These are phyloP conservation scores for Lactifluus rugatus DNA, from an alignment of 768 basidiomycete species.

Conservation along the genomic window DNA sequence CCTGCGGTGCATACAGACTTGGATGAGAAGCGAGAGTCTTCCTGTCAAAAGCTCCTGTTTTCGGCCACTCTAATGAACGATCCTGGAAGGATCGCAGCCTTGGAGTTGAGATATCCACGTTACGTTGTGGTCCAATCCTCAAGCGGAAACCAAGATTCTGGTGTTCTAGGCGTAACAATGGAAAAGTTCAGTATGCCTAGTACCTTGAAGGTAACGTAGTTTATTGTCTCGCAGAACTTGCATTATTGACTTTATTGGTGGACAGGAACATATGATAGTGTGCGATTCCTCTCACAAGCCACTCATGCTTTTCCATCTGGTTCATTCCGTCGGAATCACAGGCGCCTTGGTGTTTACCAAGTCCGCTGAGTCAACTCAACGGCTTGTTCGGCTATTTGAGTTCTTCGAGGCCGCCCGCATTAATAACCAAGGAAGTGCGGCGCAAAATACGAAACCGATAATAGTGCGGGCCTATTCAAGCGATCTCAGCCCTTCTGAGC, in stretches of 20 bases:
- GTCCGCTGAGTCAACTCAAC: conserved; percentile 79
- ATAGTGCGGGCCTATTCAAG: conserved; percentile 75
- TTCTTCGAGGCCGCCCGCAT: conserved; percentile 57
- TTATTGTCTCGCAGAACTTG: neutral
- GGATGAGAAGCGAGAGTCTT: conserved; percentile 47
- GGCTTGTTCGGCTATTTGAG: conserved; percentile 73
- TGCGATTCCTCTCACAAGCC: conserved; percentile 77
- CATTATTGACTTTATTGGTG: neutral
- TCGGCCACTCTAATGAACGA: conserved; percentile 93
- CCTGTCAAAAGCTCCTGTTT: conserved; percentile 92
- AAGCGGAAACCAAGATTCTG: conserved; percentile 24
- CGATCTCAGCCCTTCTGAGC: conserved; percentile 63
- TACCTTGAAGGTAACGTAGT: conserved; percentile 51
- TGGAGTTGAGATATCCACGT: conserved; percentile 68
- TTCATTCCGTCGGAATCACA: conserved; percentile 48
- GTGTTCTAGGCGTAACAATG: conserved; percentile 47
- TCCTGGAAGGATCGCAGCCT: conserved; percentile 82
- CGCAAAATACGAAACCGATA: conserved; percentile 24
- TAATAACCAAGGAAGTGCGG: conserved; percentile 17
- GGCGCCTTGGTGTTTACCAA: conserved; percentile 95
- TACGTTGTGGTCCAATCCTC: conserved; percentile 75
- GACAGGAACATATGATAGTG: conserved; percentile 80
- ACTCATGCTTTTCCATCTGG: conserved; percentile 78
- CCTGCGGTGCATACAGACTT: conserved; percentile 39
- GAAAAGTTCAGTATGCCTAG: conserved; percentile 78